Evolutionary conservation across 139 green algal species (phyloP), one percentile per base, ranked within the genome.

Genomic region (Dunaliella sp.): DNA sequence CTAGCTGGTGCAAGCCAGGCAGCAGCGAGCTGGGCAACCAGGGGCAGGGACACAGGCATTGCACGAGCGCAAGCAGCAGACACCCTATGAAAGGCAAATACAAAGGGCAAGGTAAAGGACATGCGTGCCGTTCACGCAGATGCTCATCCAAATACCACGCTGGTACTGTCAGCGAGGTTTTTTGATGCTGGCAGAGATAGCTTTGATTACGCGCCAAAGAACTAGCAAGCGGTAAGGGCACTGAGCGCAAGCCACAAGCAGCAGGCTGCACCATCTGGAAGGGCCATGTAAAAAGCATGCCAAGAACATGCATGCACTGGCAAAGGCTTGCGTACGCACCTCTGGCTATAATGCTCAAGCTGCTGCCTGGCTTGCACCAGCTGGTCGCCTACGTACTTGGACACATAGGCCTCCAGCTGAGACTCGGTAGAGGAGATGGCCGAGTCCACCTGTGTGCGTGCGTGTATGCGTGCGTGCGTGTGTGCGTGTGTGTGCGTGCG

Each of bases 341-440:
- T 90, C 83, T 90, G 80, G 2, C 88, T 87, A 74, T 91, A 93
- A 38, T 89, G 75, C 32, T 83, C 25, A 12, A 91, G 79, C 32
- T 84, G 87, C 24, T 78, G 24, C 2, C 83, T 57, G 7, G 88
- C 90, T 30, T 80, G 81, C 31, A 65, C 37, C 80, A 93, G 79
- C 85, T 93, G 90, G 1, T 77, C 34, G 31, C 80, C 34, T 34
- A 91, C 80, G 31, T 88, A 85, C 31, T 76, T 33, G 2, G 77
- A 38, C 88, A 93, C 90, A 37, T 90, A 90, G 28, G 84, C 74
- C 1, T 72, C 82, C 85, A 93, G 87, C 12, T 74, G 48, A 0
- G 36, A 25, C 90, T 93, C 38, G n/a, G 57, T 85, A 1, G 81
- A 12, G 1, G 76, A 80, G 26, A 93, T 82, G 25, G 90, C 90